Percentiles rank a stretch among this genome's conserved stretches.
phyloP scores from a whole-genome alignment of 306 rosid species.

The Crataegus laevigata region DNA sequence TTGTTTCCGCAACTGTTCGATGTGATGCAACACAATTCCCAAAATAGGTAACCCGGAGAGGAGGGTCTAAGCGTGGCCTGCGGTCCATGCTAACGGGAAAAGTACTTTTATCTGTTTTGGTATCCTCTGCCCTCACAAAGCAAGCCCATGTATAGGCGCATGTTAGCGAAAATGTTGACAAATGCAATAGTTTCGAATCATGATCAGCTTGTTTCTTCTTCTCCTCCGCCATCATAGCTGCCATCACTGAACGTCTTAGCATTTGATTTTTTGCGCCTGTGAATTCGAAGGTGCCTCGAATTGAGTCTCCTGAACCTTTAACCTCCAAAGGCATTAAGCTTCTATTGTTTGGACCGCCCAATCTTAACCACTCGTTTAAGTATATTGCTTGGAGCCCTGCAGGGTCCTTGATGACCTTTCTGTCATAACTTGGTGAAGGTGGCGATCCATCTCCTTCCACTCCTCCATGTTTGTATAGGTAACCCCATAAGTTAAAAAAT shows the following conservation, averaged over 20 bases:
- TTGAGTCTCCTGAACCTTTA: not conserved
- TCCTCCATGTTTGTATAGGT: not conserved
- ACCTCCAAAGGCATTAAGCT: not conserved
- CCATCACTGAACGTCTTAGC: not conserved
- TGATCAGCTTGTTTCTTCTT: no score
- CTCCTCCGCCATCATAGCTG: no score
- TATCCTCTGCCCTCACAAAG: not conserved
- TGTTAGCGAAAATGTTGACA: not conserved
- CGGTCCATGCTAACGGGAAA: no score
- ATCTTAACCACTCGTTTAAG: not conserved
- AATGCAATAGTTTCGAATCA: not conserved
- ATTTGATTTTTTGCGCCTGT: no score
- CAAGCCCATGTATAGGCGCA: not conserved
- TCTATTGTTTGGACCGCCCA: not conserved
- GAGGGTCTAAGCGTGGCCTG: no score
- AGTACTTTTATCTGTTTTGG: no score
- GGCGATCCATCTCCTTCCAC: no score
- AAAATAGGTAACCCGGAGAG: no score
- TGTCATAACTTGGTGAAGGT: not conserved
- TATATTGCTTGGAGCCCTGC: not conserved
- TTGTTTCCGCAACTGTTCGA: no score
- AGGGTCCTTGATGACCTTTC: not conserved
- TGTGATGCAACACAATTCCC: no score
- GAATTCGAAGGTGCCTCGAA: not conserved
- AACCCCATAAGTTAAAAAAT: not conserved